Conservation (phyloP, 805 yeast species). For the Myxozyma vanderwaltii region DNA sequence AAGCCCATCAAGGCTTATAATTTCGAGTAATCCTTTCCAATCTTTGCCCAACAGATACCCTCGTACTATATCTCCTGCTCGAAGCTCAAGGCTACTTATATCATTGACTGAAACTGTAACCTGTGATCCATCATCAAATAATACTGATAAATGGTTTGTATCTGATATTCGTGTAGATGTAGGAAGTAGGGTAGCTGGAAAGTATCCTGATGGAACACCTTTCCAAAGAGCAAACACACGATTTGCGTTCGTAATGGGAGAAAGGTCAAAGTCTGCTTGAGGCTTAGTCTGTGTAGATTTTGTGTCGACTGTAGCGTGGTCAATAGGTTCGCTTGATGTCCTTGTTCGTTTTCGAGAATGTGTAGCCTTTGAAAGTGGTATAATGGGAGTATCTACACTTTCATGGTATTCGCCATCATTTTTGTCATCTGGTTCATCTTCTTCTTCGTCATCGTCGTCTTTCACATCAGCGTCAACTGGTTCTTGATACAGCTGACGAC, state of each 20-base stretch:
- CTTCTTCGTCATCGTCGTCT: slow-evolving; percentile 4
- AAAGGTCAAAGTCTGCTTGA: background rate
- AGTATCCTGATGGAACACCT: slow-evolving; percentile 16
- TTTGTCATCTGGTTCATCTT: slow-evolving; percentile 8
- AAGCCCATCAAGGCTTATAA: background rate
- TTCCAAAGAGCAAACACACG: slow-evolving; percentile 24
- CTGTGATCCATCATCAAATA: slow-evolving; percentile 16
- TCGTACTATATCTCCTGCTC: slow-evolving; percentile 22
- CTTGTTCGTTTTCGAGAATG: background rate
- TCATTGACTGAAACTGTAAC: background rate
- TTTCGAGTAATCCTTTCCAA: slow-evolving; percentile 1
- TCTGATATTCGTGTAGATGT: background rate
- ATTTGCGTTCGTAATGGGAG: background rate
- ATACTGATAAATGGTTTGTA: slow-evolving; percentile 6
- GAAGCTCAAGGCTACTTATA: slow-evolving; percentile 23
- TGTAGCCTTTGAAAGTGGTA: background rate
- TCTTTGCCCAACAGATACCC: background rate
- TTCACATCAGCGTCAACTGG: background rate
- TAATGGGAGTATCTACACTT: background rate
- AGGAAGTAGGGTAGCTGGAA: slow-evolving; percentile 11
- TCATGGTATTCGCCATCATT: background rate
- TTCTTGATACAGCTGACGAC: background rate
- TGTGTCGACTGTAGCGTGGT: background rate
- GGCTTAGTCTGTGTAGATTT: too few relatives aligned
- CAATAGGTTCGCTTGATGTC: background rate